A percentile compares a stretch with the other conserved stretches of the same genome.
phyloP scores from a whole-genome alignment of 768 basidiomycete genomes.

The Tremella yokohamensis region DNA sequence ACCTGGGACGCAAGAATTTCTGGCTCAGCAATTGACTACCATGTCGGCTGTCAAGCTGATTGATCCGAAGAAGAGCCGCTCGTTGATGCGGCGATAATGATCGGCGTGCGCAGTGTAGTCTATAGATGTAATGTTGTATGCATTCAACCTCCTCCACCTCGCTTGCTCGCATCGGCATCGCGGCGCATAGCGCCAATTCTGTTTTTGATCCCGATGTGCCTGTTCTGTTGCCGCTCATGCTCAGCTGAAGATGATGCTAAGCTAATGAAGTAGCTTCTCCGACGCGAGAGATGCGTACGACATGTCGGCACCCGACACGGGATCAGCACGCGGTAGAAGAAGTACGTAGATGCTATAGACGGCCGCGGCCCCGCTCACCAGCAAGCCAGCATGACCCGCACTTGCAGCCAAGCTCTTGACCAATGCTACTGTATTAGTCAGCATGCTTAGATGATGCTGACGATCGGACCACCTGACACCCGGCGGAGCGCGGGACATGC shows the following conservation, averaged over 20 bases:
- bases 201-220: background rate
- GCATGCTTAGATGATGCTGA: too few relatives aligned
- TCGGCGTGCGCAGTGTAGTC: background rate
- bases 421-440: background rate
- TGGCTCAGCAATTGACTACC: slow-evolving; percentile 43
- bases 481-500: too few relatives aligned
- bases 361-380: too few relatives aligned
- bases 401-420: too few relatives aligned
- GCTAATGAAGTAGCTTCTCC: background rate
- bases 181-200: background rate
- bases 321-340: too few relatives aligned
- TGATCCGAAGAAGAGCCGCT: slow-evolving; percentile 30
- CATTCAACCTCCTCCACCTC: background rate
- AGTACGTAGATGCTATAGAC: too few relatives aligned
- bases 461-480: too few relatives aligned
- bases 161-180: background rate
- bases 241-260: background rate
- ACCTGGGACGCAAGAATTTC: slow-evolving; percentile 45
- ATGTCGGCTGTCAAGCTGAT: slow-evolving; percentile 42
- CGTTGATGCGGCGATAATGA: slow-evolving; percentile 13
- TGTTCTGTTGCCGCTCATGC: background rate
- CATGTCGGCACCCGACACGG: background rate
- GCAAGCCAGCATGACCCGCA: too few relatives aligned
- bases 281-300: background rate
- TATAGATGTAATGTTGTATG: background rate